Base-by-base conservation (phyloP, 495 filamentous ascomycete species). In the Corynascus novoguineensis region DNA sequence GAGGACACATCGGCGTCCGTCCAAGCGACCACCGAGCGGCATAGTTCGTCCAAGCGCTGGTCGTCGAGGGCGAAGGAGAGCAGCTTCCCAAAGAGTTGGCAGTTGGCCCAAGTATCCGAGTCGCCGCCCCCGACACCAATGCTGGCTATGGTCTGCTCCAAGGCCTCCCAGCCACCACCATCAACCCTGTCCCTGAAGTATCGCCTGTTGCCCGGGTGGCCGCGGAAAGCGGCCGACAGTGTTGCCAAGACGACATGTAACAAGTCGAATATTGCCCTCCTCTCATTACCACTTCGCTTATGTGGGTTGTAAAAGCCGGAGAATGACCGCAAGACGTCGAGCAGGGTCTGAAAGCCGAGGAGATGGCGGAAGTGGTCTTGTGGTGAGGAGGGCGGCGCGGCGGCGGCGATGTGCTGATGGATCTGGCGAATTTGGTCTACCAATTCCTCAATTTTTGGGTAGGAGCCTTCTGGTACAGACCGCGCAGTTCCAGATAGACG, bases 341-440 rank as follows among this genome's bases (percentile, higher is more conserved):
- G 72, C 28, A 96, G 67, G 27, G 76, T 75, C 57, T 92, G 81
- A 68, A 97, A 97, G 60, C 93, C 93, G 55, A 80, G 76, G 32
- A 88, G 77, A 66, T 86, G 83, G 57, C 92, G 86, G 71, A 98
- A 97, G 49, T 85, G 82, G 73, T 96, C 92, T 73, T 87, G 79
- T 10, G 72, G 71, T 11, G 68, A 65, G 27, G 71, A 73, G 4
- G 73, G 68, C 15, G 74, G 68, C 44, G 69, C 61, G n/a, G 73
- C 63, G 14, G 75, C 73, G 41, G 75, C 74, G 6, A 83, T 58
- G 55, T 79, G 73, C 53, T 76, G 73, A 44, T 77, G 70, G 25
- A 83, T 68, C 21, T 71, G 65, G 17, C 73, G 69, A 28, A 70
- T 62, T 25, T 74, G 68, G 29, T 64, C 66, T n/a, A 75, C 58